phyloP scores from a whole-genome alignment of 768 basidiomycete species.

The Suillus decipiens region DNA sequence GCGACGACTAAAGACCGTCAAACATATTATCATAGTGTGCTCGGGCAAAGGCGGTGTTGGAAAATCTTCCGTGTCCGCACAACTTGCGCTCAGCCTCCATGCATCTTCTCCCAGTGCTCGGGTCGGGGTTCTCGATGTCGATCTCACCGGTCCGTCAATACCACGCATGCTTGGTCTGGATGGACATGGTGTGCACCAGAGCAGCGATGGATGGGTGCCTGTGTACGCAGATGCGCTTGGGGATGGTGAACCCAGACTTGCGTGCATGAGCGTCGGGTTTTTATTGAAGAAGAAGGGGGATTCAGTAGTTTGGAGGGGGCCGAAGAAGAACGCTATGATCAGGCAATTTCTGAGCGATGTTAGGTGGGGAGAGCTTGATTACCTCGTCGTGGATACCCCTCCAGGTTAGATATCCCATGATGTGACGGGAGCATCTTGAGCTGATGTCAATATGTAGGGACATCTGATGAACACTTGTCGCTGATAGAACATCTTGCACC shows the following conservation, averaged over 20 bases:
- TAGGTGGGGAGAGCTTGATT: conserved; percentile 93
- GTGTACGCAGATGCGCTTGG: conserved; percentile 78
- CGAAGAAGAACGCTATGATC: conserved; percentile 99
- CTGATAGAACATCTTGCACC: conserved; percentile 92
- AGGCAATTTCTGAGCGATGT: conserved; percentile 93
- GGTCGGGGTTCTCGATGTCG: conserved; percentile 91
- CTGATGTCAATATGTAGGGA: conserved; percentile 58
- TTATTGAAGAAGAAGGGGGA: conserved; percentile 87
- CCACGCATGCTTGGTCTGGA: conserved; percentile 95
- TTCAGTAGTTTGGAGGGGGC: conserved; percentile 97
- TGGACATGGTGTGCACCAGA: conserved; percentile 86
- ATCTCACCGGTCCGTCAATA: conserved; percentile 92
- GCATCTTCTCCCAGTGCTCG: conserved; percentile 62
- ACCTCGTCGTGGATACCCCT: conserved; percentile 92
- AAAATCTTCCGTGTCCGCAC: conserved; percentile 94
- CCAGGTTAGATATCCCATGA: conserved; percentile 63
- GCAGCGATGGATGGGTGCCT: conserved; percentile 96
- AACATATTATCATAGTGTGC: conserved; percentile 88
- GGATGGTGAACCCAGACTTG: conserved; percentile 66
- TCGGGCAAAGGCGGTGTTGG: conserved; percentile 99
- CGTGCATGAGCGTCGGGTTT: conserved; percentile 97
- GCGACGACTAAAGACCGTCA: conserved; percentile 70
- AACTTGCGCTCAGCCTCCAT: conserved; percentile 87
- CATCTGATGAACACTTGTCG: conserved; percentile 97
- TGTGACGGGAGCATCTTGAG: conserved; percentile 8